A percentile compares a stretch with the other conserved stretches of the same genome.
Conservation (phyloP, 805 yeast species). For the Metahyphopichia silvanorum region DNA sequence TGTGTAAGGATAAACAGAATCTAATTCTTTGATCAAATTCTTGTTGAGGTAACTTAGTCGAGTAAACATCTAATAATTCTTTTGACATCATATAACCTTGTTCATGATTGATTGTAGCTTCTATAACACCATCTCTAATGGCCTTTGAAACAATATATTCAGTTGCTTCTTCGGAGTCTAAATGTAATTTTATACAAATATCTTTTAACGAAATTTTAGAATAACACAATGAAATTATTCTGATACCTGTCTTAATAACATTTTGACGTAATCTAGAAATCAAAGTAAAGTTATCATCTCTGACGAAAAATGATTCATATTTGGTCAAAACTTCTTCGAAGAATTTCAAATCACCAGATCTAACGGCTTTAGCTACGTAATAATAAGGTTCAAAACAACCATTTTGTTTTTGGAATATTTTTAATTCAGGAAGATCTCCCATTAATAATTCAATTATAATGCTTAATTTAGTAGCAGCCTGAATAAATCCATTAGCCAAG, state of each 20-base stretch:
- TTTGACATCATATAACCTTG: conserved; percentile 87
- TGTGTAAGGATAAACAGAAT: conserved; percentile 86
- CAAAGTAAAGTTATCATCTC: conserved; percentile 79
- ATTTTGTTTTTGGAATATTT: conserved; percentile 66
- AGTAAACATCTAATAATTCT: conserved; percentile 82
- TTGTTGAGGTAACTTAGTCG: conserved; percentile 80
- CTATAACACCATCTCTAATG: conserved; percentile 95
- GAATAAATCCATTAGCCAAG: conserved; percentile 81
- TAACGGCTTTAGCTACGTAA: conserved; percentile 86
- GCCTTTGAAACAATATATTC: conserved; percentile 97
- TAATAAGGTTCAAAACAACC: conserved; percentile 68
- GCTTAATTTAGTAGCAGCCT: conserved; percentile 83
- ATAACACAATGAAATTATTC: conserved; percentile 88
- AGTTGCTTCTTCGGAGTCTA: conserved; percentile 93
- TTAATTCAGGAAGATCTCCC: conserved; percentile 94
- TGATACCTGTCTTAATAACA: conserved; percentile 95
- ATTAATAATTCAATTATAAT: conserved; percentile 87
- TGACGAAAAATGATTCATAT: conserved; percentile 59
- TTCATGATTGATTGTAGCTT: conserved; percentile 89
- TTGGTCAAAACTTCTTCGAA: conserved; percentile 69
- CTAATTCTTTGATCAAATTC: conserved; percentile 91
- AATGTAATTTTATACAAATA: conserved; percentile 85
- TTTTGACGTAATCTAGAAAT: conserved; percentile 91
- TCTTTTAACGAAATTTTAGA: conserved; percentile 89
- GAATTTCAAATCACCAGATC: conserved; percentile 81